Conservation (phyloP, 768 basidiomycete species). For the Amanita thiersii region DNA sequence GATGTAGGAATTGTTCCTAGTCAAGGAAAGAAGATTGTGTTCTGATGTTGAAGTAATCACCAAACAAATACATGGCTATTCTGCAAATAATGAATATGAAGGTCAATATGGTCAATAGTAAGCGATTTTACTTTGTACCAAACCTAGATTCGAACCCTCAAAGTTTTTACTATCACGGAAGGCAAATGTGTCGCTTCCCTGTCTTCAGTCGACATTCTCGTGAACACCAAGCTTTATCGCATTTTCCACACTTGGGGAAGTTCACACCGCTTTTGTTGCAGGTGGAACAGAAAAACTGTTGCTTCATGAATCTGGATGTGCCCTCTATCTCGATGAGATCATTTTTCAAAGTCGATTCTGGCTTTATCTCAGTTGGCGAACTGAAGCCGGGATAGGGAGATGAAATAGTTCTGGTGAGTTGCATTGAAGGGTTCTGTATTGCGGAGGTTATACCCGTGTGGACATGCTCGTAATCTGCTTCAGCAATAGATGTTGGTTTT, state of each 20-base stretch:
- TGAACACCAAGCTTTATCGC: conserved; percentile 57
- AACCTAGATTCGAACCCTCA: conserved; percentile 1
- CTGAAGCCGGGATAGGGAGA: conserved; percentile 3
- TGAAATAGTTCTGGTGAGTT: conserved; percentile 11
- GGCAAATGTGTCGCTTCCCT: conserved; percentile 45
- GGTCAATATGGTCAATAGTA: too few relatives aligned
- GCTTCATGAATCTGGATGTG: conserved; percentile 40
- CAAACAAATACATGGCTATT: conserved; percentile 3
- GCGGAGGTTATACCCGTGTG: conserved; percentile 9
- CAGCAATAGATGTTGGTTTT: conserved; percentile 15
- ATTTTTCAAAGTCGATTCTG: conserved; percentile 31
- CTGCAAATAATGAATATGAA: too few relatives aligned
- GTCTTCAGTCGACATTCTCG: conserved; percentile 47
- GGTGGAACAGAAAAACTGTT: conserved; percentile 34
- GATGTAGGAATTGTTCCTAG: conserved; percentile 52
- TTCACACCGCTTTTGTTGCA: conserved; percentile 46
- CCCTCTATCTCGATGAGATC: conserved; percentile 30
- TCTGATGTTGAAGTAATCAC: conserved; percentile 19
- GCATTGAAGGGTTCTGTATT: conserved; percentile 18
- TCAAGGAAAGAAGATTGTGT: conserved; percentile 84
- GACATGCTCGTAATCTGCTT: conserved; percentile 11
- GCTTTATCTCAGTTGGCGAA: not conserved
- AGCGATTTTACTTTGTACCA: too few relatives aligned
- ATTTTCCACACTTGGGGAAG: conserved; percentile 56
- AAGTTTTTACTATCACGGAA: not conserved